These are phyloP conservation scores for Phyllachora maydis DNA, from an alignment of 2,329 filamentous ascomycete genomes.

Conservation along the genomic window DNA sequence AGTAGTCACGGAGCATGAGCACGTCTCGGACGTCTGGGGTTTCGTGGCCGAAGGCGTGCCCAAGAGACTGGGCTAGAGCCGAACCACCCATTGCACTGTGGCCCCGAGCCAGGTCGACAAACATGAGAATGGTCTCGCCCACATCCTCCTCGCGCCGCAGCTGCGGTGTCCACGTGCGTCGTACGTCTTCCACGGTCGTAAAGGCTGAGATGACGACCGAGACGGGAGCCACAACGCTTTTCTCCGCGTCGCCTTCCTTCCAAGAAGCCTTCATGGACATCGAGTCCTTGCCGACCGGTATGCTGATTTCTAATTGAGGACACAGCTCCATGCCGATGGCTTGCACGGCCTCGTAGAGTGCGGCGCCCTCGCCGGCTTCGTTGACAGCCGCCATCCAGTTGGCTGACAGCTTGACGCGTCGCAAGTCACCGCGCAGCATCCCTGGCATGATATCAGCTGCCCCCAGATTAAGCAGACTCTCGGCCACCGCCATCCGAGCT, in stretches of 20 bases:
- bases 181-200: conserved; percentile 59
- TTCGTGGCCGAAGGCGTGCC: conserved; percentile 66
- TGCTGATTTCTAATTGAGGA: conserved; percentile 73
- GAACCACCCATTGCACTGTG: conserved; percentile 75
- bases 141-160: conserved; percentile 68
- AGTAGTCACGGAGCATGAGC: conserved; percentile 71
- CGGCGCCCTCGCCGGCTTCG: conserved; percentile 80
- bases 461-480: conserved; percentile 82
- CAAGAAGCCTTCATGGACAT: conserved; percentile 98
- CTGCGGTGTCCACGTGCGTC: conserved; percentile 85
- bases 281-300: conserved; percentile 94
- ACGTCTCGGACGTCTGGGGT: conserved; percentile 71
- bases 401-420: conserved; percentile 70
- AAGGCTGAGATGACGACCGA: conserved; percentile 87
- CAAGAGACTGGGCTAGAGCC: conserved; percentile 74
- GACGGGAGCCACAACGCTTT: conserved; percentile 81
- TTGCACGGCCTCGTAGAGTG: conserved; percentile 80
- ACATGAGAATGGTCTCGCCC: conserved; percentile 73
- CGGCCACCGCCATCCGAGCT: conserved; percentile 87
- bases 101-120: conserved; percentile 72
- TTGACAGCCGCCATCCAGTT: conserved; percentile 99
- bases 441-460: conserved; percentile 39
- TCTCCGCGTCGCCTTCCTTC: conserved; percentile 56
- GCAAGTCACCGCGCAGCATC: conserved; percentile 41
- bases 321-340: conserved; percentile 88